Conservation (phyloP, 164 flowering plant genomes). For the Saururus chinensis region DNA sequence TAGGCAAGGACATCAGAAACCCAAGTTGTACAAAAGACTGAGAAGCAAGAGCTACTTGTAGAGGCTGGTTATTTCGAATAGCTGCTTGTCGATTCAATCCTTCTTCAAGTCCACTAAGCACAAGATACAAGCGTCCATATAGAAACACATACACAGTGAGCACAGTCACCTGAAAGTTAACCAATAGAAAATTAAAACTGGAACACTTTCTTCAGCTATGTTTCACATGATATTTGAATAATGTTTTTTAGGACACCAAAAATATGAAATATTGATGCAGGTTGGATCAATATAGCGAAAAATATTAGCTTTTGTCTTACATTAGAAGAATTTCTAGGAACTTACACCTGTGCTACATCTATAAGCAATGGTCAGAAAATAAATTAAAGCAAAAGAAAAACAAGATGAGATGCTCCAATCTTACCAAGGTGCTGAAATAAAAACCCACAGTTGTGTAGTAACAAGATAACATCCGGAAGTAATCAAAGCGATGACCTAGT, state of each 20-base stretch:
- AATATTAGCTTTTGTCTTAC: too few relatives aligned
- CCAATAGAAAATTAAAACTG: too few relatives aligned
- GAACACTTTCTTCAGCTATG: too few relatives aligned
- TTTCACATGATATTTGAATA: too few relatives aligned
- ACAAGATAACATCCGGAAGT: constrained; percentile 93
- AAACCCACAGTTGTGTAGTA: constrained; percentile 92
- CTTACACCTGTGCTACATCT: too few relatives aligned
- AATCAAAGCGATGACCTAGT: constrained; percentile 97
- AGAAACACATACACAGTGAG: constrained; percentile 88
- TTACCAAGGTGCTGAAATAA: constrained; percentile 86
- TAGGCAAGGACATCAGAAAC: constrained; percentile 83
- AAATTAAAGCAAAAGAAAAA: neutral
- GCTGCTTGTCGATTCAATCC: constrained; percentile 37
- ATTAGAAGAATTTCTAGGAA: too few relatives aligned
- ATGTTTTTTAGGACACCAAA: too few relatives aligned
- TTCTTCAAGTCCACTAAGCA: constrained; percentile 91
- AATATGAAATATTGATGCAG: too few relatives aligned
- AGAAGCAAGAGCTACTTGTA: constrained; percentile 90
- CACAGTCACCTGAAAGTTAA: constrained; percentile 58
- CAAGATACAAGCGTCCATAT: constrained; percentile 94
- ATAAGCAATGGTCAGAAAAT: neutral
- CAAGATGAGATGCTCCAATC: neutral
- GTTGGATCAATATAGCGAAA: too few relatives aligned
- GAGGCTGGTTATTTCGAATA: constrained; percentile 57
- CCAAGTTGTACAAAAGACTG: constrained; percentile 96